Evolutionary conservation across 768 basidiomycete species (phyloP).

Genomic region (Termitomyces sp.): DNA sequence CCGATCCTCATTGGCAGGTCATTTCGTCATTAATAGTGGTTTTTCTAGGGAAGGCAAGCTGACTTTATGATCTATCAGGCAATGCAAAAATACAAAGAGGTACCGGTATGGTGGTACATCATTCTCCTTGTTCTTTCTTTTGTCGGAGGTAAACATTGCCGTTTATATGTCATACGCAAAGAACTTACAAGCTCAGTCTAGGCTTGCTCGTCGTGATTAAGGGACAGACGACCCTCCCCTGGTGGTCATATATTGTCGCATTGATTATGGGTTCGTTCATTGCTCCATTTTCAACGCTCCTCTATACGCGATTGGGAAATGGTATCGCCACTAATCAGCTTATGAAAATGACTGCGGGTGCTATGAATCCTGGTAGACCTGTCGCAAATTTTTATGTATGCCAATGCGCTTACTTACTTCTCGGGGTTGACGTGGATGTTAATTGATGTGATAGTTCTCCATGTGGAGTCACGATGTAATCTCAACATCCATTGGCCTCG

Average conservation of each 20-base stretch:
- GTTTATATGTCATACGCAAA: background rate
- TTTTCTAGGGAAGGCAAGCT: background rate
- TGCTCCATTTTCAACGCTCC: conserved; percentile 48
- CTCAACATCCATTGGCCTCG: conserved; percentile 42
- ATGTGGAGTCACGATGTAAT: conserved; percentile 47
- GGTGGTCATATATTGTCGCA: conserved; percentile 58
- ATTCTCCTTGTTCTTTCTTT: conserved; percentile 42
- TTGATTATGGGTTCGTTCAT: conserved; percentile 43
- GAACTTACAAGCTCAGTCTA: conserved; percentile 7
- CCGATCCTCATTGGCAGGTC: conserved; percentile 54
- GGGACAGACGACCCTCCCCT: conserved; percentile 56
- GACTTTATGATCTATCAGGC: conserved; percentile 20
- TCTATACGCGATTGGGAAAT: conserved; percentile 55
- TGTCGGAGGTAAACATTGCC: conserved; percentile 36
- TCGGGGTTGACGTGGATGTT: background rate
- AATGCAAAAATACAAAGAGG: conserved; percentile 56
- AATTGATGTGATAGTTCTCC: conserved; percentile 37
- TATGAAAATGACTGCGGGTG: conserved; percentile 62
- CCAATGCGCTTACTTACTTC: background rate
- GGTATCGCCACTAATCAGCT: conserved; percentile 55
- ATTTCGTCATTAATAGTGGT: background rate
- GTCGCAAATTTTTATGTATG: conserved; percentile 65
- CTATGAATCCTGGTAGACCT: conserved; percentile 55
- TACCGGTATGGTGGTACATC: conserved; percentile 51
- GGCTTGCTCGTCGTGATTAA: conserved; percentile 52